Percentiles rank a stretch among this genome's conserved stretches.
Evolutionary conservation across 768 basidiomycete genomes (phyloP).

Genomic region (Mycena pura): DNA sequence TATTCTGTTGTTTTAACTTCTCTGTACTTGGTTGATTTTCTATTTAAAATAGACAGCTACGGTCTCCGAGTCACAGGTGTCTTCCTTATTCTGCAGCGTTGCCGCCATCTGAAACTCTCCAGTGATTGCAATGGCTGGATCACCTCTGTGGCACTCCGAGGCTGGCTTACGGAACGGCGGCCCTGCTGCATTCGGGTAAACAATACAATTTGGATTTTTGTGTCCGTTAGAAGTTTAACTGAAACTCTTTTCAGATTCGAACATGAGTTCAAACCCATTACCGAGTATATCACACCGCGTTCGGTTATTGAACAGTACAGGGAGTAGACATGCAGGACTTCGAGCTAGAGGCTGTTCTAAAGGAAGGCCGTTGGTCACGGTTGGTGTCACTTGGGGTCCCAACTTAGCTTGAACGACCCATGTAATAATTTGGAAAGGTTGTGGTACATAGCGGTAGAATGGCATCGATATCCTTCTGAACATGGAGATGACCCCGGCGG

Average conservation of each 20-base stretch:
- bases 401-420: no score
- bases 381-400: no score
- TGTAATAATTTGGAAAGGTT: no score
- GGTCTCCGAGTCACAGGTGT: slow-evolving; percentile 63
- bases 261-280: slow-evolving; percentile 45
- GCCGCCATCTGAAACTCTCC: background rate
- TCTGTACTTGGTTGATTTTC: background rate
- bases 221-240: no score
- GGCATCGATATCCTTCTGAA: no score
- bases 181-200: slow-evolving; percentile 59
- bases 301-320: slow-evolving; percentile 56
- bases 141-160: slow-evolving; percentile 60
- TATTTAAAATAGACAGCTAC: slow-evolving; percentile 47
- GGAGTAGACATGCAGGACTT: background rate
- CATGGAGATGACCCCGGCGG: no score
- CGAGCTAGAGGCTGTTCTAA: no score
- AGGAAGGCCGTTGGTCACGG: no score
- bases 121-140: slow-evolving; percentile 49
- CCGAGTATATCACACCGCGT: slow-evolving; percentile 47
- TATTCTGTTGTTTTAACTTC: background rate
- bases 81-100: slow-evolving; percentile 45
- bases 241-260: slow-evolving; percentile 32
- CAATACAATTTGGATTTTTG: background rate
- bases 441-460: no score
- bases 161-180: slow-evolving; percentile 59